Percentiles rank a stretch among this genome's conserved stretches.
Conservation (phyloP, 2,329 filamentous ascomycete species). For the Beauveria rudraprayagi region DNA sequence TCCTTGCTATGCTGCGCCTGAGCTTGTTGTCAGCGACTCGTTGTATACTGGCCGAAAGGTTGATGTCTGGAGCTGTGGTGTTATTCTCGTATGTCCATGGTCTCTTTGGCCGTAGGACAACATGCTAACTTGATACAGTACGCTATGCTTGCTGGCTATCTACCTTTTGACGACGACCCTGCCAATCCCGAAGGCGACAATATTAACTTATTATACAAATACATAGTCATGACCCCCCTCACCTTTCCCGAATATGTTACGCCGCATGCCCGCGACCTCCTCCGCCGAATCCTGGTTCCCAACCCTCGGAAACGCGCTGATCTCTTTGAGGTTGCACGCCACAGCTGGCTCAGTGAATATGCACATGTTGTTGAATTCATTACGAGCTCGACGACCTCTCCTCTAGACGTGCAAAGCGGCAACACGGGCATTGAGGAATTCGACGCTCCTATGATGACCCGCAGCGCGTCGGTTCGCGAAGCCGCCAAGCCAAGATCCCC, state of each 20-base stretch:
- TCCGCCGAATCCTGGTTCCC: constrained; percentile 88
- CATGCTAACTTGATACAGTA: constrained; percentile 50
- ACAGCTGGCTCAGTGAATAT: constrained; percentile 97
- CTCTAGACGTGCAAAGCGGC: constrained; percentile 75
- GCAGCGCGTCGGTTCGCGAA: constrained; percentile 89
- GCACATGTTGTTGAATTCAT: constrained; percentile 96
- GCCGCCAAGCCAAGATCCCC: constrained; percentile 60
- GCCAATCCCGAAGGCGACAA: constrained; percentile 98
- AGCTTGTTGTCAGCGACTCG: constrained; percentile 94
- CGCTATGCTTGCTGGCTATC: constrained; percentile 94
- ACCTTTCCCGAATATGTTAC: constrained; percentile 99
- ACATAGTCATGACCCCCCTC: constrained; percentile 93
- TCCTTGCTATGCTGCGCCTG: constrained; percentile 93
- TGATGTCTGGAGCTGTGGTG: constrained; percentile 98
- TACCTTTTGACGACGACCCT: constrained; percentile 96
- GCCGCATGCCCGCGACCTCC: constrained; percentile 84
- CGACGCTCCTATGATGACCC: constrained; percentile 58
- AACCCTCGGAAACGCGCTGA: constrained; percentile 93
- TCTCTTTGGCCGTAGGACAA: background rate
- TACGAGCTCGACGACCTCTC: constrained; percentile 86
- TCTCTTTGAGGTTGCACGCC: constrained; percentile 90
- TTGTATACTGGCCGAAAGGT: constrained; percentile 96
- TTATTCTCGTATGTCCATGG: constrained; percentile 76
- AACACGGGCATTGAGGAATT: constrained; percentile 54
- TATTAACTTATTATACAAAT: constrained; percentile 98